Evolutionary conservation across 1,139 yeast species (phyloP).

Genomic region (Yamadazyma jaroonii): DNA sequence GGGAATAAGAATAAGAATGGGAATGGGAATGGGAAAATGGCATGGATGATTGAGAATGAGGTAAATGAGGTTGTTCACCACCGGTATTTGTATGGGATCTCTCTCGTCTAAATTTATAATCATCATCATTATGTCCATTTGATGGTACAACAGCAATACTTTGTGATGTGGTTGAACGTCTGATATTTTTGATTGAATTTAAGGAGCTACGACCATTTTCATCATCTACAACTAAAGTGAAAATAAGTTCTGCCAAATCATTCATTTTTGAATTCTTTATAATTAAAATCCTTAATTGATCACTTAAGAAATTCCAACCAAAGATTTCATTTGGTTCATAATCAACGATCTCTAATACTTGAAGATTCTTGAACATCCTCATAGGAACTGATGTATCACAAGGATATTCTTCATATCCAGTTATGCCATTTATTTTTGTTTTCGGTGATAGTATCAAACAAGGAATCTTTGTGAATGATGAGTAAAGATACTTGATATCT

Average conservation of each 20-base stretch:
- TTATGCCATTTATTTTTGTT: slow-evolving; percentile 52
- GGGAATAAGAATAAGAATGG: background rate
- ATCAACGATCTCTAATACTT: slow-evolving; percentile 58
- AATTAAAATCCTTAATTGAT: slow-evolving; percentile 53
- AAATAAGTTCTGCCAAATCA: slow-evolving; percentile 50
- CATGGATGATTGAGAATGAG: background rate
- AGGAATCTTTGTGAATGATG: slow-evolving; percentile 67
- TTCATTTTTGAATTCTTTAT: slow-evolving; percentile 49
- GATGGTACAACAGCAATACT: slow-evolving; percentile 10
- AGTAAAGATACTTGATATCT: slow-evolving; percentile 56
- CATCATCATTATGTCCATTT: slow-evolving; percentile 12
- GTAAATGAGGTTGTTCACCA: slow-evolving; percentile 1
- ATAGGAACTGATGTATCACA: slow-evolving; percentile 69
- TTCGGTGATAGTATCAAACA: slow-evolving; percentile 61
- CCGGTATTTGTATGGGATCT: slow-evolving; percentile 9
- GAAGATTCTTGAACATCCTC: slow-evolving; percentile 56
- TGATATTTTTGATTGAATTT: slow-evolving; percentile 17
- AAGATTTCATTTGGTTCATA: slow-evolving; percentile 63
- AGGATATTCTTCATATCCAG: slow-evolving; percentile 67
- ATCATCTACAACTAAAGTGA: slow-evolving; percentile 54
- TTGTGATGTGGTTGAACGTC: slow-evolving; percentile 11
- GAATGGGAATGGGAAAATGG: background rate
- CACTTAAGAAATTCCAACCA: slow-evolving; percentile 63
- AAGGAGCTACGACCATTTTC: slow-evolving; percentile 47
- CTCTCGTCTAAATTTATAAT: slow-evolving; percentile 10